phyloP scores from a whole-genome alignment of 1,284 basidiomycete genomes.

The Entoloma clypeatum region DNA sequence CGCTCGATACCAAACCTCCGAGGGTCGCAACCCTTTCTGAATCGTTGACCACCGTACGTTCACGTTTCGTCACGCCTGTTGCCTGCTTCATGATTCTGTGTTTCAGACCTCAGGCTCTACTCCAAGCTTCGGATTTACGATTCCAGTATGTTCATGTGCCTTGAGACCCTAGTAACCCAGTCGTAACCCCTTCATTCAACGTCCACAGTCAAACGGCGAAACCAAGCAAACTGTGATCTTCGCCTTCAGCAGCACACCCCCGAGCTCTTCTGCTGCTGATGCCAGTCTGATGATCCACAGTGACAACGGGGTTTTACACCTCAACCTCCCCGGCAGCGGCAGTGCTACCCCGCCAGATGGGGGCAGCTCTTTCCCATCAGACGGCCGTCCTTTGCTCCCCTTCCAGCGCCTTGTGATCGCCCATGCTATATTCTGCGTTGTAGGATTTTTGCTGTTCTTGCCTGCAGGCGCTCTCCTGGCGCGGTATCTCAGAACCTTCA shows the following conservation, averaged over 20 bases:
- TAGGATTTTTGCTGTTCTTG: constrained; percentile 57
- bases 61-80: neutral
- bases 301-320: constrained; percentile 33
- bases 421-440: constrained; percentile 48
- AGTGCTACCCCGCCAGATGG: constrained; percentile 13
- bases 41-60: constrained; percentile 37
- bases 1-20: constrained; percentile 45
- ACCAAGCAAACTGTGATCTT: constrained; percentile 14
- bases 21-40: constrained; percentile 40
- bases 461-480: constrained; percentile 58
- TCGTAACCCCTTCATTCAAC: neutral
- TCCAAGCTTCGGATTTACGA: constrained; percentile 42
- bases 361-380: constrained; percentile 14
- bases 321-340: constrained; percentile 17
- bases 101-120: constrained; percentile 35
- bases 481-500: constrained; percentile 53
- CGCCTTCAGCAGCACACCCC: constrained; percentile 10
- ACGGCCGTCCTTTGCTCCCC: constrained; percentile 29
- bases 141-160: constrained; percentile 45
- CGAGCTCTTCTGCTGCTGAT: constrained; percentile 18
- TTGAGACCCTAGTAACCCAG: too few relatives aligned
- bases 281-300: constrained; percentile 26
- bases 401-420: constrained; percentile 47
- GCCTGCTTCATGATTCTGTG: constrained; percentile 4
- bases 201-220: constrained; percentile 27